Evolutionary conservation across 139 green algal species (phyloP), one percentile per base, ranked within the genome.

Genomic region (Deuterostichococcus epilithicus): DNA sequence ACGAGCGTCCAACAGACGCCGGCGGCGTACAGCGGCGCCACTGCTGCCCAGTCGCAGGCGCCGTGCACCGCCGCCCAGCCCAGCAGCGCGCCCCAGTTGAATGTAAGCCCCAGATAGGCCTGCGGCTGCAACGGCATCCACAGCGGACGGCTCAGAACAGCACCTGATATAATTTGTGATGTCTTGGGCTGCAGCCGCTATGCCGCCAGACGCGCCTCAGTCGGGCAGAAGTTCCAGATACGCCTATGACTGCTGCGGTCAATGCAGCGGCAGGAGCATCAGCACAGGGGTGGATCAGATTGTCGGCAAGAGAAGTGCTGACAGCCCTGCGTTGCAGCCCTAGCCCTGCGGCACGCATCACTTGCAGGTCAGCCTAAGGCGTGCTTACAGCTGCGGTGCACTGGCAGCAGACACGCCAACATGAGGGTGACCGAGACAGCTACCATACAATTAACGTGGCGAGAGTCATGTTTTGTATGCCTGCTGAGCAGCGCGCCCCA

Each of bases 21-120:
- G 0, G 81, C 81, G 5, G 73, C 77, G 82, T 99, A 98, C 47
- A 99, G 81, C 4, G 96, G 95, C 70, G 95, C 68, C 34, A 96
- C 88, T 6, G 93, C 86, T 0, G 60, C 23, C 88, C 84, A 93
- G 74, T 97, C 84, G 72, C 87, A 87, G 30, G 35, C 65, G 44
- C 95, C 95, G 2, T 78, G 72, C 10, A 91, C 91, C 26, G 96
- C 96, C 3, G 93, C 83, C 80, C 88, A 98, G 22, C 96, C 96
- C 77, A 99, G 80, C 2, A 99, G 83, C 4, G 92, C 95, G 0
- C 96, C 96, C 93, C 95, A 99, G 80, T 99, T 99, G 84, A 99
- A 96, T 34, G 94, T 97, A 13, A 98, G 79, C 13, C 96, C 96
- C 35, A 99, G 90, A 71, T 92, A 96, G 0, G 90, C 87, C 76